Evolutionary conservation across 768 basidiomycete genomes (phyloP).

Genomic region (Termitomyces sp.): DNA sequence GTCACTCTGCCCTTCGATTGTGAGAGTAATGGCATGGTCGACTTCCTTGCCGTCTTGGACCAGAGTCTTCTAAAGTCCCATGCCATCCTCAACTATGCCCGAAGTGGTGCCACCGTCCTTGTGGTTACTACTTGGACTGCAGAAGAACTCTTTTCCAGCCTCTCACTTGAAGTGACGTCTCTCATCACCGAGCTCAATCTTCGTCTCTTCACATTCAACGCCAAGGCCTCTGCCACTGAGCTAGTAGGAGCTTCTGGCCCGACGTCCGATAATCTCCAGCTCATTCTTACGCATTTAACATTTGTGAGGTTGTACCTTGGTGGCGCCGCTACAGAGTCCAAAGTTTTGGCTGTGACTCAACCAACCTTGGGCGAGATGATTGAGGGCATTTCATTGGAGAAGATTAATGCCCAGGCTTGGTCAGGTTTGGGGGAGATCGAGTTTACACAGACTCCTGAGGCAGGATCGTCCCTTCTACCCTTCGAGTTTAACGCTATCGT

Average conservation of each 20-base stretch:
- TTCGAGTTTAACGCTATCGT: constrained; percentile 75
- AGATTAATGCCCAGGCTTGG: constrained; percentile 61
- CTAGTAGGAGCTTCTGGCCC: constrained; percentile 29
- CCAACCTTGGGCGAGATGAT: constrained; percentile 40
- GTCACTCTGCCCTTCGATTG: constrained; percentile 51
- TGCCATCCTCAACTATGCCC: constrained; percentile 62
- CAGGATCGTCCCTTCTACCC: constrained; percentile 33
- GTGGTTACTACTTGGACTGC: constrained; percentile 70
- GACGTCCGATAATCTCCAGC: constrained; percentile 39
- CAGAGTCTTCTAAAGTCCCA: constrained; percentile 75
- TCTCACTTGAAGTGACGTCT: constrained; percentile 44
- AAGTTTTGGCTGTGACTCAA: constrained; percentile 47
- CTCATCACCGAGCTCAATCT: constrained; percentile 48
- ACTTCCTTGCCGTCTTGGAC: constrained; percentile 75
- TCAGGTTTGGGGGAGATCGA: constrained; percentile 56
- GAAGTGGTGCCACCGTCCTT: constrained; percentile 64
- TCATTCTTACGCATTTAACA: constrained; percentile 64
- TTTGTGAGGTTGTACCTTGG: constrained; percentile 85
- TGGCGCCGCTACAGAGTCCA: constrained; percentile 45
- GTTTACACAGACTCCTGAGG: constrained; percentile 22
- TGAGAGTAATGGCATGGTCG: constrained; percentile 41
- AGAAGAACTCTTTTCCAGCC: constrained; percentile 66
- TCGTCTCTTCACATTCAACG: constrained; percentile 55
- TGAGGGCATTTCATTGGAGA: constrained; percentile 41
- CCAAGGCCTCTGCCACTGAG: constrained; percentile 43